phyloP scores from a whole-genome alignment of 73 alveolate genomes.

The Paramecium sonneborni region DNA sequence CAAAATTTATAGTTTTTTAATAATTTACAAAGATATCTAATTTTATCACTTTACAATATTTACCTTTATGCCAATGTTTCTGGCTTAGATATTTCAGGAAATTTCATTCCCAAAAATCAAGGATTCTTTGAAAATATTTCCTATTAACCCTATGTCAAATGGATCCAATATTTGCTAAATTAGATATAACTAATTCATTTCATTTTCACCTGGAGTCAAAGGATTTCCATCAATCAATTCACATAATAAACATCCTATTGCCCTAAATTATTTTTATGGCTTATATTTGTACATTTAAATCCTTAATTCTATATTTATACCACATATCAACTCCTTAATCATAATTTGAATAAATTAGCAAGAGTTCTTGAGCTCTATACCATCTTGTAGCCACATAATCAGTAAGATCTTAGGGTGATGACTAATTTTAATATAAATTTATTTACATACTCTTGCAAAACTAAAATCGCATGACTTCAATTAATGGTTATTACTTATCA shows the following conservation, averaged over 20 bases:
- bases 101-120: constrained; percentile 86
- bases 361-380: constrained; percentile 83
- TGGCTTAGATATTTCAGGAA: constrained; percentile 87
- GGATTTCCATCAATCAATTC: constrained; percentile 95
- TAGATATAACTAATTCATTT: constrained; percentile 84
- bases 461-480: constrained; percentile 57
- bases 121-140: constrained; percentile 89
- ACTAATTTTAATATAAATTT: background rate
- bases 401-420: constrained; percentile 52
- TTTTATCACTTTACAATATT: background rate
- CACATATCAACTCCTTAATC: constrained; percentile 87
- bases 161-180: constrained; percentile 86
- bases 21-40: constrained; percentile 83
- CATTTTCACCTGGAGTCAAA: constrained; percentile 93
- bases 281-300: background rate
- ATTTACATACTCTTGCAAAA: constrained; percentile 67
- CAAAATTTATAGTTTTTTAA: constrained; percentile 63
- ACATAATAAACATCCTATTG: constrained; percentile 96
- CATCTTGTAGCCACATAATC: constrained; percentile 85
- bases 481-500: background rate
- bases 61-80: constrained; percentile 93
- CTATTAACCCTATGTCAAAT: constrained; percentile 78
- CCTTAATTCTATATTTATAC: no score
- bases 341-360: constrained; percentile 63
- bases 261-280: constrained; percentile 73